Conservation (phyloP, 148 eudicot species). For the Mesembryanthemum crystallinum region DNA sequence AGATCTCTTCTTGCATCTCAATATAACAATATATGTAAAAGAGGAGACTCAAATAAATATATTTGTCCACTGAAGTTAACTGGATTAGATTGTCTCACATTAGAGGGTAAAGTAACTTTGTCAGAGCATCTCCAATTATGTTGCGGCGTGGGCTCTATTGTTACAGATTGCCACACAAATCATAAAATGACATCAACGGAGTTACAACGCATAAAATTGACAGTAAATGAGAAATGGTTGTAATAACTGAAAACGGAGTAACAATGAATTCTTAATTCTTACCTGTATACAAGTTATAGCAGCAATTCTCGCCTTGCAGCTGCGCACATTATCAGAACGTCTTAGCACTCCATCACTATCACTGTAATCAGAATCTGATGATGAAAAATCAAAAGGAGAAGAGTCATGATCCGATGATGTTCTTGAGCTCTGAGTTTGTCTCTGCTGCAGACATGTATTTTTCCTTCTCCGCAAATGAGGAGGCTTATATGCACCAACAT, state of each 20-base stretch:
- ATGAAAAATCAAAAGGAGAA: slow-evolving; percentile 39
- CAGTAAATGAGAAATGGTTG: too few relatives aligned
- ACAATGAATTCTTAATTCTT: background rate
- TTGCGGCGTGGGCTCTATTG: too few relatives aligned
- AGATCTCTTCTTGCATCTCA: too few relatives aligned
- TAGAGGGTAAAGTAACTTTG: too few relatives aligned
- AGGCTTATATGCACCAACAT: slow-evolving; percentile 77
- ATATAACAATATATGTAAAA: too few relatives aligned
- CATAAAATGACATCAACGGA: background rate
- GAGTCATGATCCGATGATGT: slow-evolving; percentile 43
- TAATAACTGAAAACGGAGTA: too few relatives aligned
- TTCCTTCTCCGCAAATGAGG: slow-evolving; percentile 81
- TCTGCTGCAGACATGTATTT: slow-evolving; percentile 36
- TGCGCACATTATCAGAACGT: slow-evolving; percentile 37
- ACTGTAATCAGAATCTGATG: slow-evolving; percentile 95
- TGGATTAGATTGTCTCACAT: too few relatives aligned
- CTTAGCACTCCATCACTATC: slow-evolving; percentile 60
- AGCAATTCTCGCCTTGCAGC: slow-evolving; percentile 77
- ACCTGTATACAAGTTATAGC: slow-evolving; percentile 94
- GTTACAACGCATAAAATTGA: too few relatives aligned
- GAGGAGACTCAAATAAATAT: too few relatives aligned
- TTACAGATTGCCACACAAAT: background rate
- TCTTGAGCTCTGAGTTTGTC: slow-evolving; percentile 30
- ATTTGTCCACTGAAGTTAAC: too few relatives aligned
- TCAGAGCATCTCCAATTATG: too few relatives aligned